Evolutionary conservation across 257 asterid species (phyloP), one percentile per base, ranked within the genome.

Genomic region (Nicotiana tabacum): DNA sequence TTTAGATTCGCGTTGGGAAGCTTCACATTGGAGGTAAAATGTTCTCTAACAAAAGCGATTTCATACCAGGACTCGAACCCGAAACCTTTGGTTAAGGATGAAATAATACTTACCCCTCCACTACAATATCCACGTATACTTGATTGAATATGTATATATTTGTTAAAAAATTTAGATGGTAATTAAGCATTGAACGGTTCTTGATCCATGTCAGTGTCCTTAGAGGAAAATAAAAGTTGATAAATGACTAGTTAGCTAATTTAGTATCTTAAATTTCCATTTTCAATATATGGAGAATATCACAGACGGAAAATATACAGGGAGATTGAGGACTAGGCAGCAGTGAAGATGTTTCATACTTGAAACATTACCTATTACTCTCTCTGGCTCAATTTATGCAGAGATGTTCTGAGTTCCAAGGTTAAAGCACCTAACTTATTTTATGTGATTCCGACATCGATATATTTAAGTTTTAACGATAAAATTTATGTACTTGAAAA

Each of bases 1-100:
- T 8, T 0, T 0, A 0, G 1, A 9, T 9, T 43, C 12, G 11
- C 3, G 12, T 0, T 9, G 51, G 11, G 0, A 1, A 43, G 1
- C 12, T 2, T 2, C 12, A 9, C 0, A 9, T 9, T 9, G 51
- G 12, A 43, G 3, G 12, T 43, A 43, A 43, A 9, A 9, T 2
- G 0, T 0, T 43, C 12, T 9, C 2, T 9, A 9, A 43, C 3
- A 43, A 43, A 43, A 0, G 3, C 12, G 51, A 43, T 0, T 43
- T 0, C 12, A 43, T 43, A 43, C 0, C 12, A 43, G 0, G 0
- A 2, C 12, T 43, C 12, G 51, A 43, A 43, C 51, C 2, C 0
- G 1, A 43, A 9, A 43, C 51, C 2, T 43, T 0, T 43, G 12
- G 51, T 43, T 43, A 8, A 43, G 1, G 0, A 43, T 8, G 12